A percentile compares a stretch with the other conserved stretches of the same genome.
Evolutionary conservation across 2,329 filamentous ascomycete species (phyloP).

Genomic region (Lanzia echinophila): DNA sequence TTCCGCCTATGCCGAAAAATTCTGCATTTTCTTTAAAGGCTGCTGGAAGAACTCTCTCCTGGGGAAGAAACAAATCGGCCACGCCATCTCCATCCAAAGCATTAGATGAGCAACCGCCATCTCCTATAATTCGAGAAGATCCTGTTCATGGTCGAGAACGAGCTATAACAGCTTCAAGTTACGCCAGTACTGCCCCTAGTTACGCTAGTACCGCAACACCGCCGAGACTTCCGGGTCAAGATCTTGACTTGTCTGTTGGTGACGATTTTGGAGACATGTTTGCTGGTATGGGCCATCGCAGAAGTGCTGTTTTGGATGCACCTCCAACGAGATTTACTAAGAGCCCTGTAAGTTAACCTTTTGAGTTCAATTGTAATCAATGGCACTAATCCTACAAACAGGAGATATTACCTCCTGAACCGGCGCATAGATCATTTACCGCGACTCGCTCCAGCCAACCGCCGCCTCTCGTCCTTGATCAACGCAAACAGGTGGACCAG

Average conservation of each 20-base stretch:
- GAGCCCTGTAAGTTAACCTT: conserved; percentile 24
- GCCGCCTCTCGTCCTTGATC: conserved; percentile 26
- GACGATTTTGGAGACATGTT: conserved; percentile 33
- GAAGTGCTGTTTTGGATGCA: conserved; percentile 24
- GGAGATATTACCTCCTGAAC: conserved; percentile 19
- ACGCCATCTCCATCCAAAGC: conserved; percentile 20
- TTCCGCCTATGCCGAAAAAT: conserved; percentile 27
- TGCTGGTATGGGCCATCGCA: conserved; percentile 26
- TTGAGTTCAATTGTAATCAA: not conserved
- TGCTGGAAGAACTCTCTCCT: conserved; percentile 30
- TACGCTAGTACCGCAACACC: too few relatives aligned
- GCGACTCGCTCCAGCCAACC: conserved; percentile 21
- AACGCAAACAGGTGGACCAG: conserved; percentile 21
- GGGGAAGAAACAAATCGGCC: conserved; percentile 26
- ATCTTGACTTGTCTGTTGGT: conserved; percentile 28
- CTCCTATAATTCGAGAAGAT: conserved; percentile 22
- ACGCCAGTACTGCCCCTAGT: conserved; percentile 32
- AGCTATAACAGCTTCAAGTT: conserved; percentile 29
- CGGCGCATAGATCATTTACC: conserved; percentile 17
- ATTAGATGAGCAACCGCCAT: conserved; percentile 9
- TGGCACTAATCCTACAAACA: conserved; percentile 13
- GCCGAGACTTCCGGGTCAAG: conserved; percentile 25
- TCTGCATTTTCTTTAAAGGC: conserved; percentile 27
- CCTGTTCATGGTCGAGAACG: conserved; percentile 20
- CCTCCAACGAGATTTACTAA: conserved; percentile 20